Conservation (phyloP, 164 flowering plant species). For the Vitis cinerea region DNA sequence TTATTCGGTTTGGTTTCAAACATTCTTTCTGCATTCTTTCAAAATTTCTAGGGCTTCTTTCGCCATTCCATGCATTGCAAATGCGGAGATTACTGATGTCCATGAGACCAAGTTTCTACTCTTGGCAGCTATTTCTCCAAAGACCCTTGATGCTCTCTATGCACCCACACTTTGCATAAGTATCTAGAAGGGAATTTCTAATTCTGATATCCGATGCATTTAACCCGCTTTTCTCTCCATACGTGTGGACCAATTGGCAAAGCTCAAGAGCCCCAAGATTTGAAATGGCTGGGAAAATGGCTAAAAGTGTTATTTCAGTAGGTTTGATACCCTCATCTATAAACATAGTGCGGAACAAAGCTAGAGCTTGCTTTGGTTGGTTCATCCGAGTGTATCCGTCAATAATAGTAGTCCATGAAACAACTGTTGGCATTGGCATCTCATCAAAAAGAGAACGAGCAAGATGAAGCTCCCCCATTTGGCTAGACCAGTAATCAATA, state of each 20-base stretch:
- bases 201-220: conserved; percentile 38
- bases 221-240: conserved; percentile 47
- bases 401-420: conserved; percentile 63
- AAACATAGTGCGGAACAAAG: conserved; percentile 45
- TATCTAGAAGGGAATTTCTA: conserved; percentile 29
- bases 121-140: conserved; percentile 23
- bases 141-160: conserved; percentile 33
- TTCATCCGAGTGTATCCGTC: conserved; percentile 47
- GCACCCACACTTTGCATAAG: conserved; percentile 47
- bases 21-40: conserved; percentile 34
- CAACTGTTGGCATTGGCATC: conserved; percentile 49
- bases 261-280: conserved; percentile 30
- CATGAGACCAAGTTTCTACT: conserved; percentile 26
- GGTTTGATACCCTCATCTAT: conserved; percentile 33
- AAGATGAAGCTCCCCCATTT: conserved; percentile 43
- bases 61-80: conserved; percentile 56
- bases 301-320: conserved; percentile 45
- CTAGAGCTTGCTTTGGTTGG: conserved; percentile 34
- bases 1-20: conserved; percentile 43
- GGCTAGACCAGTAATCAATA: conserved; percentile 51
- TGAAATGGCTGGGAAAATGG: conserved; percentile 54
- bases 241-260: conserved; percentile 45
- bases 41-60: conserved; percentile 39
- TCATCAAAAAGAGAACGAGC: conserved; percentile 47
- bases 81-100: conserved; percentile 51